A percentile compares a stretch with the other conserved stretches of the same genome.
phyloP scores from a whole-genome alignment of 805 yeast genomes.

The Metschnikowia koreensis region DNA sequence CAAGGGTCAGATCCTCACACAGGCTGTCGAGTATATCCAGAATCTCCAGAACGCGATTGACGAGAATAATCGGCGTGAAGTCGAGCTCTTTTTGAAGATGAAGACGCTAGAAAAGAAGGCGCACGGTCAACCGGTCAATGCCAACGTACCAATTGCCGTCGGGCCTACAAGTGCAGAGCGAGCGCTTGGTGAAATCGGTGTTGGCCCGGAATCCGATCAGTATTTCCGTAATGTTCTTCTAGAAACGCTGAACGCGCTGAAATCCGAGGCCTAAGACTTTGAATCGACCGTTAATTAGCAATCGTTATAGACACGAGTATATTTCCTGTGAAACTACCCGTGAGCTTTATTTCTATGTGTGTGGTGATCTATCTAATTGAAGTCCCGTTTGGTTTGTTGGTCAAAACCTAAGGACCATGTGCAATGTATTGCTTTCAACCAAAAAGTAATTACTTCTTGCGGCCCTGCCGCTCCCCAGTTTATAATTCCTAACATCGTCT shows the following conservation, averaged over 20 bases:
- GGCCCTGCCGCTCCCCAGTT: neutral
- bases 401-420: too few relatives aligned
- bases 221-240: constrained; percentile 21
- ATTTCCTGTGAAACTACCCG: too few relatives aligned
- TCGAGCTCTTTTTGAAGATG: constrained; percentile 62
- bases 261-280: neutral
- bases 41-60: constrained; percentile 71
- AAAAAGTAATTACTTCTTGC: too few relatives aligned
- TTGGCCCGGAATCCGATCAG: constrained; percentile 66
- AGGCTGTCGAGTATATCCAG: constrained; percentile 71
- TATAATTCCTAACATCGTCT: neutral
- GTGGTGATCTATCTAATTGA: too few relatives aligned
- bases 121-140: constrained; percentile 5
- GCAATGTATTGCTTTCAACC: too few relatives aligned
- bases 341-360: neutral
- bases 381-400: too few relatives aligned
- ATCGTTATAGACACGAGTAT: too few relatives aligned
- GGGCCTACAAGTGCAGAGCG: constrained; percentile 74
- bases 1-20: constrained; percentile 76
- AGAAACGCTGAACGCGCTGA: constrained; percentile 3
- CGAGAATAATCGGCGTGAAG: constrained; percentile 73
- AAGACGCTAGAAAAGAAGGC: constrained; percentile 47
- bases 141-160: constrained; percentile 41
- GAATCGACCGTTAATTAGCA: too few relatives aligned
- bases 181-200: constrained; percentile 75